phyloP scores from a whole-genome alignment of 257 asterid species.

The Solanum virginianum region DNA sequence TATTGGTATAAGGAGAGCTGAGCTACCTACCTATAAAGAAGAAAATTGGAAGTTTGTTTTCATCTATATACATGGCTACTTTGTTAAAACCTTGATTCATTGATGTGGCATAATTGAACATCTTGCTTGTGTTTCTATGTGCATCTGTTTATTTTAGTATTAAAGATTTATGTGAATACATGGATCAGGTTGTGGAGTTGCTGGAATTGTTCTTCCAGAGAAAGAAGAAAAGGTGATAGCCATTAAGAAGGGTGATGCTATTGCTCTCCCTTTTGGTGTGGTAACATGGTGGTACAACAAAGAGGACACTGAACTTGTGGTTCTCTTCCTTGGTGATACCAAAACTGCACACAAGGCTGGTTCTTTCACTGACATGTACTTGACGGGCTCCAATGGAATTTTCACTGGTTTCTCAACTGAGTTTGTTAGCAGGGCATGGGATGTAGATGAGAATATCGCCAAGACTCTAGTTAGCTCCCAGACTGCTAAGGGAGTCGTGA shows the following conservation, averaged over 20 bases:
- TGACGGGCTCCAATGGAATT: slow-evolving; percentile 63
- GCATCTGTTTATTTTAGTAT: not conserved
- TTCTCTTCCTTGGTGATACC: slow-evolving; percentile 73
- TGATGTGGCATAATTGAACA: not conserved
- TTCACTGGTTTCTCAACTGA: slow-evolving; percentile 70
- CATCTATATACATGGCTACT: not conserved
- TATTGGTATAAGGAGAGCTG: not conserved
- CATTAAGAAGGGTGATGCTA: slow-evolving; percentile 78
- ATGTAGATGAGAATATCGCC: slow-evolving; percentile 37
- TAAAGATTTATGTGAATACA: not conserved
- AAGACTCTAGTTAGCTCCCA: slow-evolving; percentile 51
- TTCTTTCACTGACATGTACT: slow-evolving; percentile 47
- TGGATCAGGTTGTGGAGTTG: slow-evolving; percentile 53
- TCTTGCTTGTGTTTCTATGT: not conserved
- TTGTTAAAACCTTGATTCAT: not conserved
- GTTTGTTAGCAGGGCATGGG: slow-evolving; percentile 60
- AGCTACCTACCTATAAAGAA: not conserved
- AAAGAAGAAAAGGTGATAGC: slow-evolving; percentile 73
- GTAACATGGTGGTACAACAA: slow-evolving; percentile 89
- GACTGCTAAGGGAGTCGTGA: slow-evolving; percentile 33
- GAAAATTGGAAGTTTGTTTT: not conserved
- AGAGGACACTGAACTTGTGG: slow-evolving; percentile 51
- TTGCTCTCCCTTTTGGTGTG: slow-evolving; percentile 84
- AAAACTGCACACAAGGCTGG: slow-evolving; percentile 56
- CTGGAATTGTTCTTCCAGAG: slow-evolving; percentile 78